phyloP scores from a whole-genome alignment of 2,329 filamentous ascomycete genomes.

The Clathrospora elynae region DNA sequence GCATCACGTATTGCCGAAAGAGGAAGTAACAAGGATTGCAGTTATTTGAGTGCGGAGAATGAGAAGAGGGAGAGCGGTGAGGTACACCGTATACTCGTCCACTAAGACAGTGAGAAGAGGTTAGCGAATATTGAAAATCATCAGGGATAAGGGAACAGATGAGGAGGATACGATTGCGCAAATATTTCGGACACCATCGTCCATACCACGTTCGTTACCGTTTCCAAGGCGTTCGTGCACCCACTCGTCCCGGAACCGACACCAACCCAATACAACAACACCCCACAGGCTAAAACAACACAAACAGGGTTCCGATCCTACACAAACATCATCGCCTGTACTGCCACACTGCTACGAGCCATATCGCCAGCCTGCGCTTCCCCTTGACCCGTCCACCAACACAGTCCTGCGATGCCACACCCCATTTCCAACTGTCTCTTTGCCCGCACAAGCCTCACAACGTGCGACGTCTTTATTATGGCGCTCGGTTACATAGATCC shows the following conservation, averaged over 20 bases:
- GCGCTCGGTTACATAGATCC: slow-evolving; percentile 35
- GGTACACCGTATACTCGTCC: slow-evolving; percentile 17
- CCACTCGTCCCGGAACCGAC: too few relatives aligned
- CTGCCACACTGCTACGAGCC: too few relatives aligned
- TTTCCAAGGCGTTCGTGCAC: too few relatives aligned
- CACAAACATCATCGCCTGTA: too few relatives aligned
- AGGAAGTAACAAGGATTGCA: slow-evolving; percentile 7
- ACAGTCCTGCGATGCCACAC: slow-evolving; percentile 32
- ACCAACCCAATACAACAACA: too few relatives aligned
- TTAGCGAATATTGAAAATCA: too few relatives aligned
- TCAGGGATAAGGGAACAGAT: too few relatives aligned
- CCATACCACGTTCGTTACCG: too few relatives aligned
- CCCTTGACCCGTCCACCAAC: too few relatives aligned
- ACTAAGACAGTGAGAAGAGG: neutral
- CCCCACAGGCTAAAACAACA: too few relatives aligned
- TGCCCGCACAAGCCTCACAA: slow-evolving; percentile 40
- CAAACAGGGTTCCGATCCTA: neutral
- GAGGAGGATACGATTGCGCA: too few relatives aligned
- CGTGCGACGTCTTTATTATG: slow-evolving; percentile 43
- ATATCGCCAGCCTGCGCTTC: neutral
- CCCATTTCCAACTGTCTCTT: slow-evolving; percentile 35
- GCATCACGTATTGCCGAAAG: slow-evolving; percentile 12
- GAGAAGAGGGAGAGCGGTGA: slow-evolving; percentile 17
- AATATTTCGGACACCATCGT: too few relatives aligned
- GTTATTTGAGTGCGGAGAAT: neutral